phyloP scores from a whole-genome alignment of 345 rosid genomes.

The Citrus cavaleriei region DNA sequence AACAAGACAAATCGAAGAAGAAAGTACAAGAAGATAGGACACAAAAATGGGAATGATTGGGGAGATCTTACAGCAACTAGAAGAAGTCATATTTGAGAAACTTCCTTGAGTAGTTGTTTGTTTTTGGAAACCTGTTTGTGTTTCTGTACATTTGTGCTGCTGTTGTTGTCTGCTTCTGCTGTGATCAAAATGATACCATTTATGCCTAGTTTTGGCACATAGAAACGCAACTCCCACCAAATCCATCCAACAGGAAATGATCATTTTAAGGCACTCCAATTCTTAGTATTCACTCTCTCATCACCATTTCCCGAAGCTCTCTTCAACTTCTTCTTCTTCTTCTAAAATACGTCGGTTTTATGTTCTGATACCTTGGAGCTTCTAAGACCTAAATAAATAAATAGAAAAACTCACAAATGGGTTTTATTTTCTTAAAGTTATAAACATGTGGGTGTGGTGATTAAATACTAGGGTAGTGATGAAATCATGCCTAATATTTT shows the following conservation, averaged over 20 bases:
- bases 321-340: slow-evolving; percentile 17
- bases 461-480: slow-evolving; percentile 60
- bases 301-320: slow-evolving; percentile 47
- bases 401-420: slow-evolving; percentile 19
- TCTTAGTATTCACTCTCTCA: slow-evolving; percentile 19
- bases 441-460: slow-evolving; percentile 62
- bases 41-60: slow-evolving; percentile 36
- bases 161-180: slow-evolving; percentile 30
- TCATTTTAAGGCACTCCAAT: slow-evolving; percentile 32
- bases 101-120: slow-evolving; percentile 19
- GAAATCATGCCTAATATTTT: slow-evolving; percentile 45
- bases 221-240: slow-evolving; percentile 38
- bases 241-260: slow-evolving; percentile 32
- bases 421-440: slow-evolving; percentile 51
- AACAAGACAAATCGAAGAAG: slow-evolving; percentile 44
- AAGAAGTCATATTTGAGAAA: slow-evolving; percentile 37
- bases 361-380: slow-evolving; percentile 32
- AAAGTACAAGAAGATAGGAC: slow-evolving; percentile 37
- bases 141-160: slow-evolving; percentile 38
- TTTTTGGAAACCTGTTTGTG: slow-evolving; percentile 7
- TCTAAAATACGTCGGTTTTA: slow-evolving; percentile 28
- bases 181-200: slow-evolving; percentile 46
- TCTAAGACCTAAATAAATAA: slow-evolving; percentile 22
- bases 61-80: slow-evolving; percentile 30
- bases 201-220: slow-evolving; percentile 41